These are phyloP conservation scores for Schizochytrium sp. DNA, from an alignment of 108 stramenopile genomes.

Conservation along the genomic window DNA sequence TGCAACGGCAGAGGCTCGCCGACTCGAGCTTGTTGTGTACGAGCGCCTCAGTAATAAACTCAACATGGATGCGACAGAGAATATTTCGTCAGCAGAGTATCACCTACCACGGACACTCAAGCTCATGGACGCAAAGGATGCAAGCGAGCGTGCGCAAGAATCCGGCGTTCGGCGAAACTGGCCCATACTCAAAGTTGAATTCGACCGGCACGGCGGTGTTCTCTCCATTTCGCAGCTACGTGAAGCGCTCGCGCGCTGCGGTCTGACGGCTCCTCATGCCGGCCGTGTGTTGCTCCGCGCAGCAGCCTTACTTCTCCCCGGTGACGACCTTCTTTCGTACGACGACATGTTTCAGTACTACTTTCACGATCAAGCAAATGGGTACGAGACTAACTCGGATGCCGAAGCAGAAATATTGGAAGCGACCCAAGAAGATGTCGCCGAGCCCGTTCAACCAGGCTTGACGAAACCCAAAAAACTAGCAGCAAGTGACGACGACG, in stretches of 20 bases:
- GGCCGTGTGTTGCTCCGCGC: background rate
- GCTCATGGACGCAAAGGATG: background rate
- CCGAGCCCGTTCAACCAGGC: background rate
- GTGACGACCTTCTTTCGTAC: background rate
- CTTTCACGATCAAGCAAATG: background rate
- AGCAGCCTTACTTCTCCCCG: background rate
- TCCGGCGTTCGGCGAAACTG: background rate
- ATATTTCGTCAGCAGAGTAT: background rate
- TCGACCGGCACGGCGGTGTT: background rate
- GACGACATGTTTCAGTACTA: background rate
- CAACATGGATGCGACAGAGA: background rate
- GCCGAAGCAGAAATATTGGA: background rate
- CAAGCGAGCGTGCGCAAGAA: background rate
- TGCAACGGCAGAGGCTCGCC: background rate
- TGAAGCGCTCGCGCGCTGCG: background rate
- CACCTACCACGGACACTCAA: background rate
- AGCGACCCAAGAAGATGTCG: background rate
- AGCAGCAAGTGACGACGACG: background rate
- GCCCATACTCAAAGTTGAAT: background rate
- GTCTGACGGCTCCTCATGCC: background rate
- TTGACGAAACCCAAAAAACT: no score
- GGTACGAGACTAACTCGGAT: background rate
- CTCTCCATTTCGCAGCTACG: background rate
- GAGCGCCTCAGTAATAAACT: background rate
- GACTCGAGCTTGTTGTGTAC: background rate